Base-by-base conservation (phyloP, 106 monocot genomes). In the Dendrobium nobile region DNA sequence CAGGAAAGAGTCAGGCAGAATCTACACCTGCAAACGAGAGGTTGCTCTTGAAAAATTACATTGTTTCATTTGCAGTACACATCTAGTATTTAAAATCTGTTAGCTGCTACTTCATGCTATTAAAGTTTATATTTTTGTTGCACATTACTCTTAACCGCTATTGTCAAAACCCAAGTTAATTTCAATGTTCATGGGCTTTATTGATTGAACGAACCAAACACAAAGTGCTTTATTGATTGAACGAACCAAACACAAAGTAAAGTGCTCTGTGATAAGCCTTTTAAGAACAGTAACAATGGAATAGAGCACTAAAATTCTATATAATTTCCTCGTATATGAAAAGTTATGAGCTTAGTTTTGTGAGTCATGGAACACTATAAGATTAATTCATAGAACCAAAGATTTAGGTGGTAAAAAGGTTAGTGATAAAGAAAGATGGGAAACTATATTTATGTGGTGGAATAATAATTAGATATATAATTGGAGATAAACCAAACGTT, bases 1-100 rank as follows among this genome's bases (percentile, higher is more conserved):
- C 77, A 72, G 82, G 55, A 41, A 79, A 83, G 72, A 79, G 72
- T 37, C 74, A 83, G 7, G 42, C 70, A 16, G 80, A 16, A 56
- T 54, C 64, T 75, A 75, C 78, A 67, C 18, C 82, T 56, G 78
- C 44, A 27, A 78, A 82, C 44, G 83, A 83, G 45, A 95, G 92
- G 95, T 95, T 78, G 68, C 73, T 76, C 20, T 24, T 51, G 4
- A 10, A 22, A 41, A 18, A 47, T 61, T 85, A 26, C 10, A 15
- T 76, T 19, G 74, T 44, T 51, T 75, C 42, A 43, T 75, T 75
- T 75, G 41, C 7, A 43, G 7, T 18, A 41, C 17, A 41, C 5
- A 73, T 41, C 0, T 1, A 19, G 16, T 74, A 18, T 75, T 75
- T 17, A n/a, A 18, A 31, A 43, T 17, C 42, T 75, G 74, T 75